Conservation (phyloP, 2,329 filamentous ascomycete species). For the Neoascochyta sp. region DNA sequence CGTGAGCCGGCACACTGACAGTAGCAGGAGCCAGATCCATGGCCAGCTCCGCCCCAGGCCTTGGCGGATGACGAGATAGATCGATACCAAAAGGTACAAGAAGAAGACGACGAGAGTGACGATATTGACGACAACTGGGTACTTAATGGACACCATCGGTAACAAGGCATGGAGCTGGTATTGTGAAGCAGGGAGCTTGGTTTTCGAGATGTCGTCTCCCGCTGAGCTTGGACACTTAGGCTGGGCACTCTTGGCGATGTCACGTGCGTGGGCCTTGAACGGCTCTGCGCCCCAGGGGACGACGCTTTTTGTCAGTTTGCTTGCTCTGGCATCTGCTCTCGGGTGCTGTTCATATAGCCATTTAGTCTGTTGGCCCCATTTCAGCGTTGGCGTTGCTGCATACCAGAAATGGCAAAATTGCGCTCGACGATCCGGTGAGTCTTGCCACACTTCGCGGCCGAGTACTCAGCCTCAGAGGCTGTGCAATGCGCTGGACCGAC, state of each 20-base stretch:
- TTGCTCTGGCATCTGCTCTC: too few relatives aligned
- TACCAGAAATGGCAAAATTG: too few relatives aligned
- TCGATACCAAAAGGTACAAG: constrained; percentile 26
- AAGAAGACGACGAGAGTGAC: constrained; percentile 34
- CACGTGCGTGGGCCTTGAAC: constrained; percentile 2
- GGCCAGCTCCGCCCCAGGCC: constrained; percentile 33
- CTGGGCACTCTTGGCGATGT: constrained; percentile 4
- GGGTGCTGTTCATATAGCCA: too few relatives aligned
- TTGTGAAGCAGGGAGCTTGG: constrained; percentile 1
- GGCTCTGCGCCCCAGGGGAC: too few relatives aligned
- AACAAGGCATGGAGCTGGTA: constrained; percentile 16
- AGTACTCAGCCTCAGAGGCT: too few relatives aligned
- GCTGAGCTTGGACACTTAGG: neutral
- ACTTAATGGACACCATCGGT: constrained; percentile 21
- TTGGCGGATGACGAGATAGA: constrained; percentile 29
- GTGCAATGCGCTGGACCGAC: too few relatives aligned
- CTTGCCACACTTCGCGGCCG: too few relatives aligned
- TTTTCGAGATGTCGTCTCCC: neutral
- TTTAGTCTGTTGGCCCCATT: too few relatives aligned
- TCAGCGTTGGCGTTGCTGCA: too few relatives aligned
- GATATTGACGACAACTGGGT: constrained; percentile 33
- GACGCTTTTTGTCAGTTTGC: too few relatives aligned
- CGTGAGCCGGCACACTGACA: constrained; percentile 32
- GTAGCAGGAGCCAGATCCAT: constrained; percentile 33
- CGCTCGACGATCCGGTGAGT: too few relatives aligned